phyloP scores from a whole-genome alignment of 169 alveolate species.

The Babesia bovis region DNA sequence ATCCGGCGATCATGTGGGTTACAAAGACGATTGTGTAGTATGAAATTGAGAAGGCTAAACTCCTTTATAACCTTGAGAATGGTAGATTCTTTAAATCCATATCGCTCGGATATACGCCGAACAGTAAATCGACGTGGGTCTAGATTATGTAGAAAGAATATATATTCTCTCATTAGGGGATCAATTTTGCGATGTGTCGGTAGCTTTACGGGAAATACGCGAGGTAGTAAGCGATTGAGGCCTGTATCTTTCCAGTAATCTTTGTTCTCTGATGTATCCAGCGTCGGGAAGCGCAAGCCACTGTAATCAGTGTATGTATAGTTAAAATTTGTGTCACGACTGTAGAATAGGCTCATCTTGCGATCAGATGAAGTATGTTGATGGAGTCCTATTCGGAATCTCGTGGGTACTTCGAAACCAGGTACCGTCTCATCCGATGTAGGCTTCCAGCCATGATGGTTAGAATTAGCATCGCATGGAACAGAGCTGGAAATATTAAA shows the following conservation, averaged over 20 bases:
- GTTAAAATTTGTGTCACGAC: conserved; percentile 63
- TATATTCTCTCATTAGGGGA: conserved; percentile 81
- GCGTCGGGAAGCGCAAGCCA: conserved; percentile 81
- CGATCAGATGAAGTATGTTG: conserved; percentile 43
- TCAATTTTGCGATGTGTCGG: conserved; percentile 71
- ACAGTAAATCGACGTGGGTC: conserved; percentile 83
- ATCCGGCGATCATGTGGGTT: conserved; percentile 51
- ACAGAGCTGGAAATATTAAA: conserved; percentile 1
- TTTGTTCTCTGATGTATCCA: conserved; percentile 78
- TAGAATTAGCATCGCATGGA: conserved; percentile 20
- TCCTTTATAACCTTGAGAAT: conserved; percentile 41
- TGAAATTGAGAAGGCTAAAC: conserved; percentile 54
- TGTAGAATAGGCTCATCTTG: conserved; percentile 60
- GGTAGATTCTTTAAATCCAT: conserved; percentile 65
- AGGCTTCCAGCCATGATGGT: conserved; percentile 41
- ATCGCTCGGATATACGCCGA: conserved; percentile 77
- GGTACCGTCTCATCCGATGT: conserved; percentile 36
- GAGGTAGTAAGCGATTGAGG: conserved; percentile 76
- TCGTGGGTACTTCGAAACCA: conserved; percentile 59
- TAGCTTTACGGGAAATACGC: conserved; percentile 82
- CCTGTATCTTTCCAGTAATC: conserved; percentile 86
- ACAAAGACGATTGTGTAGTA: conserved; percentile 52
- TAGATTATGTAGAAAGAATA: conserved; percentile 77
- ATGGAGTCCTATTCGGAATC: conserved; percentile 47
- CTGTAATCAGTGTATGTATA: conserved; percentile 70